Evolutionary conservation across 192 early-diverging fungal species (phyloP).

Genomic region (Rhizoclosmatium globosum): DNA sequence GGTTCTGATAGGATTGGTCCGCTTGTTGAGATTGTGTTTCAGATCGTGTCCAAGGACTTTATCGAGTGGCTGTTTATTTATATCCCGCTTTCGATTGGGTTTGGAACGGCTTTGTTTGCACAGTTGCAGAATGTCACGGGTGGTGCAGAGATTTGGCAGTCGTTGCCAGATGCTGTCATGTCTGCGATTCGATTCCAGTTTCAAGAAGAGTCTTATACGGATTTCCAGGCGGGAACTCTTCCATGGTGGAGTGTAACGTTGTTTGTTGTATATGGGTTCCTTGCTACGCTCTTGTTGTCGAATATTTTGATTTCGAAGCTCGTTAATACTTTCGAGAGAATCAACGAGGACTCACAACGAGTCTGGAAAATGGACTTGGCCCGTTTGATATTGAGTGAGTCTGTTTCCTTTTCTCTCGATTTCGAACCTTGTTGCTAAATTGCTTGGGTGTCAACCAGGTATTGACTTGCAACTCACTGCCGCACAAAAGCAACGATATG

Average conservation of each 20-base stretch:
- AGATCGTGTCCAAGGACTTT: constrained; percentile 27
- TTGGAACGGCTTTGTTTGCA: constrained; percentile 27
- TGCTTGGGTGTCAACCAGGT: too few relatives aligned
- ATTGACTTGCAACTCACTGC: too few relatives aligned
- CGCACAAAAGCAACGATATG: too few relatives aligned
- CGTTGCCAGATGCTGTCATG: constrained; percentile 19
- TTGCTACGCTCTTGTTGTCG: constrained; percentile 20
- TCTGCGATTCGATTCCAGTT: constrained; percentile 36
- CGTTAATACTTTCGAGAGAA: constrained; percentile 15
- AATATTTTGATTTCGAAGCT: constrained; percentile 38
- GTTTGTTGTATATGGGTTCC: constrained; percentile 7
- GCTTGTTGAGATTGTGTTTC: constrained; percentile 16
- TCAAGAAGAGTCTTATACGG: constrained; percentile 23
- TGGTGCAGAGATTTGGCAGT: background rate
- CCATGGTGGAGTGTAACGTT: background rate
- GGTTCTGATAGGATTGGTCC: constrained; percentile 29
- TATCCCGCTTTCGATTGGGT: constrained; percentile 19
- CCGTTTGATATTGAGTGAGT: constrained; percentile 22
- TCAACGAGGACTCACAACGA: constrained; percentile 1
- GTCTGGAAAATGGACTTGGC: constrained; percentile 27
- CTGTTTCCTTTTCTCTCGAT: too few relatives aligned
- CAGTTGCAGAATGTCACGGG: constrained; percentile 18
- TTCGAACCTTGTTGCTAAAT: too few relatives aligned
- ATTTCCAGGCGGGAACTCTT: background rate
- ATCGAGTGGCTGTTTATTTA: constrained; percentile 20